phyloP scores from a whole-genome alignment of 2,329 filamentous ascomycete genomes.

The Fonsecaea multimorphosa region DNA sequence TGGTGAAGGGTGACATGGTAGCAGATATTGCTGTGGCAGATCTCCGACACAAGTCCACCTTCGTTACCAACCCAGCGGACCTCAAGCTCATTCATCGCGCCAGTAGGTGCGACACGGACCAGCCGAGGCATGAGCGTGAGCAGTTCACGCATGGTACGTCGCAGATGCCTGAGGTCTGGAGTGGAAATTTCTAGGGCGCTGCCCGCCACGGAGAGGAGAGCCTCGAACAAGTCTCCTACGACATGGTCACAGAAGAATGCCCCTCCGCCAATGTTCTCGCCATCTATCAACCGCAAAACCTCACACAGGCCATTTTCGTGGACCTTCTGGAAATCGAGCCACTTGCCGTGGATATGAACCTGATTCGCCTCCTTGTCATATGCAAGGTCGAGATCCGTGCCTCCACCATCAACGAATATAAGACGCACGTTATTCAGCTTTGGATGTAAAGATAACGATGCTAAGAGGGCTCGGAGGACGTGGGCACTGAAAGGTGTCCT shows the following conservation, averaged over 20 bases:
- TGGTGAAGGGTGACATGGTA: constrained; percentile 25
- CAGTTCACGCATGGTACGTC: constrained; percentile 9
- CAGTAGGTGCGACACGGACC: constrained; percentile 17
- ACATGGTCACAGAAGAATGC: constrained; percentile 32
- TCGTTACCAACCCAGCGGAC: constrained; percentile 30
- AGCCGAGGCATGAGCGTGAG: constrained; percentile 29
- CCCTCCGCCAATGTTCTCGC: not conserved
- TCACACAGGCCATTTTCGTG: constrained; percentile 24
- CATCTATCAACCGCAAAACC: not conserved
- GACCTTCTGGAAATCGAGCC: constrained; percentile 33
- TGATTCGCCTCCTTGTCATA: constrained; percentile 21
- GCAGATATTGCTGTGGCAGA: constrained; percentile 18
- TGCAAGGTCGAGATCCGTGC: constrained; percentile 28
- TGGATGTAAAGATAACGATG: constrained; percentile 36
- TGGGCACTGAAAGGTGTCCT: constrained; percentile 31
- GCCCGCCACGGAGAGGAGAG: constrained; percentile 7
- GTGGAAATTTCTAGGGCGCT: not conserved
- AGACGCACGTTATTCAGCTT: constrained; percentile 30
- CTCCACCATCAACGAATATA: constrained; percentile 33
- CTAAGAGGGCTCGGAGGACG: constrained; percentile 31
- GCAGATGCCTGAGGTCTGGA: not conserved
- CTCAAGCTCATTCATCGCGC: constrained; percentile 13
- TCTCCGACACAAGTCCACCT: constrained; percentile 17
- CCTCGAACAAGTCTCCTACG: constrained; percentile 23
- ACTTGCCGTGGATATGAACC: constrained; percentile 40